A percentile compares a stretch with the other conserved stretches of the same genome.
phyloP scores from a whole-genome alignment of 2,329 filamentous ascomycete species.

The Clarireedia hainanense region DNA sequence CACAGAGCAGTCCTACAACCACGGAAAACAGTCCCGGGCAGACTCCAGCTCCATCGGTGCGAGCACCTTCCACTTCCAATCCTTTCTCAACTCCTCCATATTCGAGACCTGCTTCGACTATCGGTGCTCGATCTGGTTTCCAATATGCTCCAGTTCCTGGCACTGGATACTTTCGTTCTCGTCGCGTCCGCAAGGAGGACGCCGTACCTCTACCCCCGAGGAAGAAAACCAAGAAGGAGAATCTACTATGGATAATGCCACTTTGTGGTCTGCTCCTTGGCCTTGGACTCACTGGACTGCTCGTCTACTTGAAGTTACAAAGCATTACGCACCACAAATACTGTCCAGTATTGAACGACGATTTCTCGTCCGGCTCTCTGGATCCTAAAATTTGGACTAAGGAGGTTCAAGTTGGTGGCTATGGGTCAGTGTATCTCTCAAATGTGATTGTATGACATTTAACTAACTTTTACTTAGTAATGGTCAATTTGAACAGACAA shows the following conservation, averaged over 20 bases:
- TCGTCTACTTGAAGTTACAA: conserved; percentile 65
- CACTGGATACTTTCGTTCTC: conserved; percentile 59
- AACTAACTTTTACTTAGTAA: conserved; percentile 43
- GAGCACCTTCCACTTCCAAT: conserved; percentile 1
- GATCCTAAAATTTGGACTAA: conserved; percentile 39
- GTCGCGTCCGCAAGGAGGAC: conserved; percentile 61
- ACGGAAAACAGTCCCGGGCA: conserved; percentile 6
- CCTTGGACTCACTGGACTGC: conserved; percentile 56
- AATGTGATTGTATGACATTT: not conserved
- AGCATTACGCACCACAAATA: conserved; percentile 68
- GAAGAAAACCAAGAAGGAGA: conserved; percentile 64
- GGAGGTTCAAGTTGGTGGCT: conserved; percentile 37
- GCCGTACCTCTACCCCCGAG: conserved; percentile 67
- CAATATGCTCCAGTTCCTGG: conserved; percentile 14
- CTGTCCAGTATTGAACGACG: conserved; percentile 55
- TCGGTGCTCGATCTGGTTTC: conserved; percentile 13
- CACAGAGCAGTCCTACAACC: conserved; percentile 4
- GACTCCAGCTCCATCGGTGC: not conserved
- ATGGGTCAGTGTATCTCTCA: conserved; percentile 44
- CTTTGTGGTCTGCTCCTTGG: conserved; percentile 62
- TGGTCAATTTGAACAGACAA: conserved; percentile 75
- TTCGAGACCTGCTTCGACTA: conserved; percentile 12
- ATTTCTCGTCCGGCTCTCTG: conserved; percentile 15
- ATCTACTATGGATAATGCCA: conserved; percentile 73
- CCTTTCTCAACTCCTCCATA: conserved; percentile 15